A percentile compares a stretch with the other conserved stretches of the same genome.
These are phyloP conservation scores for Zymoseptoria passerinii DNA, from an alignment of 2,329 filamentous ascomycete genomes.

Conservation along the genomic window DNA sequence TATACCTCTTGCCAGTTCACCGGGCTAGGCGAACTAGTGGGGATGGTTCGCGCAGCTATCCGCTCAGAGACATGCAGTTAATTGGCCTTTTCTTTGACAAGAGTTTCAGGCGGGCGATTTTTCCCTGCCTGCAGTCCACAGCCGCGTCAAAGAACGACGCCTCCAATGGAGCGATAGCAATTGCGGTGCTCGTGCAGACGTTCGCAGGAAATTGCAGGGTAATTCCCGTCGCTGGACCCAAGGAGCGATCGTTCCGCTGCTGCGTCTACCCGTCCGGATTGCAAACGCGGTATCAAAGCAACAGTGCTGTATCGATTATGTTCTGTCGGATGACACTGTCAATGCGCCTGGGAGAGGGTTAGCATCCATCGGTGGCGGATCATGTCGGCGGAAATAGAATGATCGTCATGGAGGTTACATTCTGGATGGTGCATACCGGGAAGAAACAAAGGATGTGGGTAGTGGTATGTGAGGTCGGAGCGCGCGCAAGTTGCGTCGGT, in stretches of 20 bases:
- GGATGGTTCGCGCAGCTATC: conserved; percentile 24
- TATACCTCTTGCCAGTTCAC: conserved; percentile 10
- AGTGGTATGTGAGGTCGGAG: conserved; percentile 6
- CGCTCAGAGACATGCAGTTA: conserved; percentile 29
- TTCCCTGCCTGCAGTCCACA: conserved; percentile 12
- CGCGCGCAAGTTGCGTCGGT: conserved; percentile 13
- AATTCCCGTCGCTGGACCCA: conserved; percentile 25
- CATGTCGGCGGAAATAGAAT: conserved; percentile 7
- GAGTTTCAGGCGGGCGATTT: conserved; percentile 19
- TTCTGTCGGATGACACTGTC: conserved; percentile 16
- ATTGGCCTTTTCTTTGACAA: conserved; percentile 22
- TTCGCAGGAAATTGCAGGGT: conserved; percentile 34
- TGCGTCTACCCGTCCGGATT: conserved; percentile 25
- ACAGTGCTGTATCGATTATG: conserved; percentile 23
- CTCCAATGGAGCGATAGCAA: conserved; percentile 13
- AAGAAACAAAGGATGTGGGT: conserved; percentile 17
- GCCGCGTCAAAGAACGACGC: conserved; percentile 16
- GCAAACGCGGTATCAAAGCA: conserved; percentile 22
- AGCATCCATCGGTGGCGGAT: conserved; percentile 11
- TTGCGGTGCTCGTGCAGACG: conserved; percentile 25
- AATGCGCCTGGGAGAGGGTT: conserved; percentile 15
- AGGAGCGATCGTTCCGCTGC: conserved; percentile 26
- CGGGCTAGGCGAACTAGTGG: conserved; percentile 18
- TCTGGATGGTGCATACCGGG: conserved; percentile 14
- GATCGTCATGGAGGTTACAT: conserved; percentile 13